Evolutionary conservation across 495 filamentous ascomycete species (phyloP).

Genomic region (Daldinia vernicosa): DNA sequence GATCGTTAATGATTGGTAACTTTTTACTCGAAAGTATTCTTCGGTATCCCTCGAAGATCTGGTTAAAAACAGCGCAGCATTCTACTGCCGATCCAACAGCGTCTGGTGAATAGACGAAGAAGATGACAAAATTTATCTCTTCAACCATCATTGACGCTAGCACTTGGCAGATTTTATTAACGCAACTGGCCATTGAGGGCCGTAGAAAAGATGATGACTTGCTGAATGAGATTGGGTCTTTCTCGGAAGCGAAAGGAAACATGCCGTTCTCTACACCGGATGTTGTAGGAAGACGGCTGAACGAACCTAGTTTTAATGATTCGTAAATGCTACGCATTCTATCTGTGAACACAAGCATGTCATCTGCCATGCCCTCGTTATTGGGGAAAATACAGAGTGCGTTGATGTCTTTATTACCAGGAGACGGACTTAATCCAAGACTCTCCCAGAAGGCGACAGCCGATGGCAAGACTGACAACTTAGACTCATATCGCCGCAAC

Average conservation of each 20-base stretch:
- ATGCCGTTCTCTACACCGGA: constrained; percentile 66
- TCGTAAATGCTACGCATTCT: constrained; percentile 80
- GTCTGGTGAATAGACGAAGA: constrained; percentile 80
- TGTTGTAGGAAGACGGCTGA: constrained; percentile 64
- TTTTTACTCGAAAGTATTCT: constrained; percentile 62
- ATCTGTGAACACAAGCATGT: constrained; percentile 73
- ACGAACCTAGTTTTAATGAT: constrained; percentile 77
- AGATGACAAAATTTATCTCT: constrained; percentile 77
- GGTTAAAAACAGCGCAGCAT: constrained; percentile 80
- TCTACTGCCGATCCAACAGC: constrained; percentile 71
- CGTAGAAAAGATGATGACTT: constrained; percentile 47
- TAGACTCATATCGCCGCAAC: constrained; percentile 76
- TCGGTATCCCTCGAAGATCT: constrained; percentile 75
- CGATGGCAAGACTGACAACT: constrained; percentile 79
- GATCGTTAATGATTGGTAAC: constrained; percentile 64
- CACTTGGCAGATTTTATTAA: constrained; percentile 48
- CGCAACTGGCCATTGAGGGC: constrained; percentile 38
- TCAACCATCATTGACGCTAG: constrained; percentile 47
- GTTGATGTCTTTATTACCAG: constrained; percentile 80
- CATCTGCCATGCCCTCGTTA: constrained; percentile 63
- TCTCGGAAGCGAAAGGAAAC: constrained; percentile 60
- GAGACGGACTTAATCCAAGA: constrained; percentile 79
- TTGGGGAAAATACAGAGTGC: constrained; percentile 82
- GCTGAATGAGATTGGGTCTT: constrained; percentile 45
- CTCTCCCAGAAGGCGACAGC: constrained; percentile 91